Evolutionary conservation across 306 rosid genomes (phyloP), one percentile per base, ranked within the genome.

Genomic region (Vigna hirtella): DNA sequence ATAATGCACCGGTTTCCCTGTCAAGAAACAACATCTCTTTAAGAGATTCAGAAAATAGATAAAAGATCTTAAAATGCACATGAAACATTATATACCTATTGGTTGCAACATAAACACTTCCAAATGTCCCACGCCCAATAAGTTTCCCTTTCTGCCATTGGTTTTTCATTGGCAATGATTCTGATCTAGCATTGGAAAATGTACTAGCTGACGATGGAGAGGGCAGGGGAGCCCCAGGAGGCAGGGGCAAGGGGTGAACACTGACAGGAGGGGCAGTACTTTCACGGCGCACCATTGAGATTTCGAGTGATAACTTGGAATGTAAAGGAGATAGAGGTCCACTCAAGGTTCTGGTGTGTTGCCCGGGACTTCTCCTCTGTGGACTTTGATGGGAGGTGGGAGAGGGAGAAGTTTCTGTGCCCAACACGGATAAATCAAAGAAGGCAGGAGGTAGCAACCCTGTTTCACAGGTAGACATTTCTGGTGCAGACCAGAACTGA

Each of bases 121-220:
- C 98, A 57, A 93, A 93, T 6, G 97, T 93, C 76, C 98, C 98
- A 2, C 98, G 96, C 17, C 98, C 98, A 48, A 93, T 93, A 70
- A 91, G 96, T 84, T 93, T 93, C 69, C 98, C 98, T 71, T 91
- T 93, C 58, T 87, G 81, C 98, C 98, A 93, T 77, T 93, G 91
- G 80, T 82, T 72, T 74, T 88, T 88, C 88, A 87, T 83, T 14
- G 90, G 82, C 83, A 81, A 56, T 5, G 87, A 68, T 65, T 91
- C 98, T 7, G 82, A 53, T 80, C 79, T 91, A 58, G 79, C 59
- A 53, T 75, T 88, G 79, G 88, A 76, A 48, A 17, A 36, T 42
- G 72, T 11, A 38, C 24, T 7, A 0, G 79, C 59, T 24, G 74
- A 47, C 34, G 89, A 17, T 2, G 86, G 85, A 16, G 90, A 81